These are phyloP conservation scores for Vicia faba DNA, from an alignment of 306 rosid genomes.

Conservation along the genomic window DNA sequence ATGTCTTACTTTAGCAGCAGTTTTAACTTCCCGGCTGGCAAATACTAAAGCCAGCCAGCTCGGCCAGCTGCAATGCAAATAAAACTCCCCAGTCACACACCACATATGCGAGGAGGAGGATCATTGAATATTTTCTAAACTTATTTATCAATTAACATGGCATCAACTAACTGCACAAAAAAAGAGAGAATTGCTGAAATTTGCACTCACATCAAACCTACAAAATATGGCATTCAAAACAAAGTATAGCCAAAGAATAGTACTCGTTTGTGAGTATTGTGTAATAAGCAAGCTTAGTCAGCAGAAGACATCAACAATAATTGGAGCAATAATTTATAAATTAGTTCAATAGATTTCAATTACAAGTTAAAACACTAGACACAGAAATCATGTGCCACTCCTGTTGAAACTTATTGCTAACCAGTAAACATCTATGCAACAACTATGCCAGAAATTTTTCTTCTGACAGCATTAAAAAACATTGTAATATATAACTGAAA, in stretches of 20 bases:
- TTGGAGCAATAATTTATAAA: conserved; percentile 24
- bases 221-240: conserved; percentile 19
- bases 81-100: conserved; percentile 14
- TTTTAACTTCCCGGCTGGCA: conserved; percentile 67
- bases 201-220: conserved; percentile 4
- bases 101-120: neutral
- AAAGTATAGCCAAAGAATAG: conserved; percentile 29
- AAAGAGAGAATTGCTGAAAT: neutral
- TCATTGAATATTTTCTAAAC: neutral
- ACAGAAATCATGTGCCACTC: conserved; percentile 34
- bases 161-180: neutral
- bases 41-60: conserved; percentile 64
- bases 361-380: conserved; percentile 30
- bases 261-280: conserved; percentile 3
- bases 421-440: conserved; percentile 42
- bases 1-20: conserved; percentile 65
- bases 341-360: conserved; percentile 22
- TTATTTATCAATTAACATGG: neutral
- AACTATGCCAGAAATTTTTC: conserved; percentile 20
- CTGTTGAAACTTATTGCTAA: conserved; percentile 43
- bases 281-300: too few relatives aligned
- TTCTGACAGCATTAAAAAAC: conserved; percentile 28
- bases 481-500: conserved; percentile 29
- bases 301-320: too few relatives aligned
- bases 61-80: conserved; percentile 70